Conservation (phyloP, 2,329 filamentous ascomycete genomes). For the Neurospora sp. region DNA sequence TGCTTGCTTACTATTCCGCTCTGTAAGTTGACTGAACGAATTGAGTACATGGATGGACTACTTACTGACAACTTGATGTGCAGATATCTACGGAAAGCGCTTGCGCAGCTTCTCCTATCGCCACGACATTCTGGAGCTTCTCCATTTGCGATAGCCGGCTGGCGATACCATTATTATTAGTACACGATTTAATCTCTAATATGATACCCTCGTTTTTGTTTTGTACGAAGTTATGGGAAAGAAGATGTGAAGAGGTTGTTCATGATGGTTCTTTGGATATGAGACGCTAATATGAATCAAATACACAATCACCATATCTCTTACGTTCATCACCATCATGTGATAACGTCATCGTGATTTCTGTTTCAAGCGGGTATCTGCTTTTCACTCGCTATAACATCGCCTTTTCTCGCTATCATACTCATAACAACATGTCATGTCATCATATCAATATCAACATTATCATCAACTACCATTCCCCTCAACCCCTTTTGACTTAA, state of each 20-base stretch:
- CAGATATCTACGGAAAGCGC: slow-evolving; percentile 70
- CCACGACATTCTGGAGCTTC: slow-evolving; percentile 56
- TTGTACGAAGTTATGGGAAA: background rate
- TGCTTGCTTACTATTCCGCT: slow-evolving; percentile 66
- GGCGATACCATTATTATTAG: background rate
- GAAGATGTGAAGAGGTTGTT: background rate
- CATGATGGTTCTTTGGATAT: background rate
- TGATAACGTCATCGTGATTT: background rate
- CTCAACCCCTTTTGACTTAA: background rate
- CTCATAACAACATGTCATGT: background rate
- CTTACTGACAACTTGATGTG: background rate
- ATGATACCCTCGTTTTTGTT: background rate
- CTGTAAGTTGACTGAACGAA: slow-evolving; percentile 47
- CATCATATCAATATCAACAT: background rate
- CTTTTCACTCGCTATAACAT: background rate
- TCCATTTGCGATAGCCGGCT: slow-evolving; percentile 22
- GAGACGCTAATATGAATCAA: background rate
- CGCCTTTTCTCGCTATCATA: background rate
- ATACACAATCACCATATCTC: background rate
- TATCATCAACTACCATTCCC: background rate
- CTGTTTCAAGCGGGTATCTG: background rate
- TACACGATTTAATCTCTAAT: background rate
- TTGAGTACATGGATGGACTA: background rate
- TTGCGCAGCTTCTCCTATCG: slow-evolving; percentile 65
- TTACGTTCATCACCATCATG: background rate